Base-by-base conservation (phyloP, 495 filamentous ascomycete species). In the Hyphodiscus hymeniophilus region DNA sequence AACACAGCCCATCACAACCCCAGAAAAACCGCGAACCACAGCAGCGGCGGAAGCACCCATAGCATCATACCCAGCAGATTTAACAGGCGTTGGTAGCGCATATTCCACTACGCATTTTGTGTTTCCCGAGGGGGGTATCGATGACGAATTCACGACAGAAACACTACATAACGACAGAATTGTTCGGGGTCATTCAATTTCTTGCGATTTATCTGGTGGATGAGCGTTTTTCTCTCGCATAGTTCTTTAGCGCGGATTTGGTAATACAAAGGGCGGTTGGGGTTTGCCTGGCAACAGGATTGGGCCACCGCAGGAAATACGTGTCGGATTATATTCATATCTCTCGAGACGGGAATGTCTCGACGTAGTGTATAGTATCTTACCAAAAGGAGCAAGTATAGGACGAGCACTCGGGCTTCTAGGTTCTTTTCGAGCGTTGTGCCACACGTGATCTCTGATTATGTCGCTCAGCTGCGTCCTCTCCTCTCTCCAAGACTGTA, bases 141-240 rank as follows among this genome's bases (percentile, higher is more conserved):
- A 56, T 34, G 56, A 55, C 33, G 56, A 56, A 26, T 48, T 59
- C 17, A 59, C 49, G 56, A 59, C 52, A 38, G 52, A 52, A 20
- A 59, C 30, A 42, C 16, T 36, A 38, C 52, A 50, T 50, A 42
- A 50, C 15, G 52, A 55, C 30, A 38, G 33, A 47, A n/a, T 50
- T 47, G 42, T 50, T 55, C 33, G 35, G 48, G 41, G 49, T 28
- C 47, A 18, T 50, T 41, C 10, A 1, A 40, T 32, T 22, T 10
- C 28, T 31, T n/a, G 18, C 2, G 41, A n/a, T 3, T 43, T 43
- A 10, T 11, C 26, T 5, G 26, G 26, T 41, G 15, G 38, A 23
- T 41, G 38, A 34, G 32, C 42, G 18, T 23, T 45, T 45, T 20
- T 34, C 32, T 28, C 24, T 38, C 28, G 10, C 28, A 33, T 43